Base-by-base conservation (phyloP, 2,329 filamentous ascomycete genomes). In the Sodiomyces alkalinus region DNA sequence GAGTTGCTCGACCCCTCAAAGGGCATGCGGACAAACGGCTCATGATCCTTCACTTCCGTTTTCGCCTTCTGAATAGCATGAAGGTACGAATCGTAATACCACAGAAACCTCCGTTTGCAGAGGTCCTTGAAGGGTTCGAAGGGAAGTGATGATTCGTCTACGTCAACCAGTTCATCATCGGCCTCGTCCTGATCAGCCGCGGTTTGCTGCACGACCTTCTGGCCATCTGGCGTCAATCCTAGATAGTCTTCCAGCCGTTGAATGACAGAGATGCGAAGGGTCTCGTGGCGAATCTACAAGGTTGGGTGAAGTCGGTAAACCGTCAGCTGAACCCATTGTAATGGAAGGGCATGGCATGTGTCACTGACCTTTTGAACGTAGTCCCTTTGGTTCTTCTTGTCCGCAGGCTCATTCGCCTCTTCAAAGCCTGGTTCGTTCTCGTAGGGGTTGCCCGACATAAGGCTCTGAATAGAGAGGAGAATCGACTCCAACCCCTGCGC, bases 351-450 rank as follows among this genome's bases (percentile, higher is more conserved):
- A 27, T 11, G 9, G 5, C 5, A 18, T 6, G 5, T 1, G 7
- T n/a, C 6, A n/a, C 27, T 33, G 49, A 81, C 80, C 68, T 93
- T 94, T 27, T 75, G 70, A 9, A 80, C 65, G 44, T 94, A 94
- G 7, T 71, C 62, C 35, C 68, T 65, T 50, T 86, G 80, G 33
- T 74, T 65, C 50, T 74, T 72, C 52, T 80, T 77, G 48, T 92
- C 83, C 4, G 63, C 55, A 1, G 64, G 55, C 7, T 68, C 64
- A 25, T 76, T 77, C 9, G 75, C 69, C 34, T 79, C 68, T 48
- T 96, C 87, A 41, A 82, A 94, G 5, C 90, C 90, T 2, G 90
- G 90, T 49, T 98, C 90, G 43, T 96, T 94, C 47, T 90, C 82
- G 52, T 93, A 96, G 0, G 87, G 90, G 42, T 94, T 93, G 17